Base-by-base conservation (phyloP, 225 moss, liverwort and hornwort species). In the Physcomitrellopsis africana region DNA sequence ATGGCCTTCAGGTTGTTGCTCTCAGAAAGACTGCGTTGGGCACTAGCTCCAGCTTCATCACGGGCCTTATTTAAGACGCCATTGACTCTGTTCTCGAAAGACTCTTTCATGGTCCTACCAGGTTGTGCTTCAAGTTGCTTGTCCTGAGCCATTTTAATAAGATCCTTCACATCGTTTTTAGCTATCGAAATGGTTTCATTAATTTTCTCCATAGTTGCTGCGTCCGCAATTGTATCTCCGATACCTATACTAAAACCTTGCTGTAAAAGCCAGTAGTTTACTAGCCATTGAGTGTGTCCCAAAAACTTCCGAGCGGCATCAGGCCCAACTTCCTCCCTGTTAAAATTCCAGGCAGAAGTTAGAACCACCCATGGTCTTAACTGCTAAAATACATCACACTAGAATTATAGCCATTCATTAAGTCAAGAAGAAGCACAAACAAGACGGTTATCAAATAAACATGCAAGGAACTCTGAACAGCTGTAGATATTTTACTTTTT, bases 221-320 rank as follows among this genome's bases (percentile, higher is more conserved):
- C 93, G 85, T 99, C 95, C 48, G 99, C 99, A 84, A 99, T 95
- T 3, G 99, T 99, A 69, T 99, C 99, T 75, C 95, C 99, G 65
- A 99, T 99, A 78, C 99, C 99, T 43, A 95, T 99, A 69, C 99
- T 95, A 45, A 99, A 99, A 64, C 99, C 99, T 76, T 99, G 95
- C 77, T 99, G 99, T 73, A 99, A 75, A 55, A 99, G 84, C 99
- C 99, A 99, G 68, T 99, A 99, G 61, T 99, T 99, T 8, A 99
- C 99, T 37, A 99, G 80, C 99, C 99, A 95, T 56, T 99, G 95
- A 41, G 93, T 93, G 71, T 99, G 99, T 60, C 99, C 99, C 48
- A 99, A 82, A 75, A 99, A 99, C 78, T 99, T 99, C 67, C 99
- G 90, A 62, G 95, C 99, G 23, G 95, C 93, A 87, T 99, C 99